These are phyloP conservation scores for Infundibulicybe gibba DNA, from an alignment of 768 basidiomycete species.

Conservation along the genomic window DNA sequence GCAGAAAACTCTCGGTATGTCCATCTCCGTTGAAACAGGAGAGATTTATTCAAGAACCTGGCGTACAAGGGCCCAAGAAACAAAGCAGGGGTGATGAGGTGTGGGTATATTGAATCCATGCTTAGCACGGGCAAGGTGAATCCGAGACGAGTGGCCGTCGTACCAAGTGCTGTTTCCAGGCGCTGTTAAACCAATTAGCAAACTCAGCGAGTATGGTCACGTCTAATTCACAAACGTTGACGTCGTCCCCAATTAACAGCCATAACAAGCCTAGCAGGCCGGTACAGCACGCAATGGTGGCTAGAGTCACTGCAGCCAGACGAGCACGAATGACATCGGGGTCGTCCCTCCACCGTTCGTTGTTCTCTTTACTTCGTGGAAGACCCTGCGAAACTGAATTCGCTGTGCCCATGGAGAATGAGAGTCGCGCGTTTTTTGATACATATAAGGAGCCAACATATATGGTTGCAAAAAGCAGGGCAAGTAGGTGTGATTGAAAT, in stretches of 20 bases:
- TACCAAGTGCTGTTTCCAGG: slow-evolving; percentile 15
- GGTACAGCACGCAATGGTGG: slow-evolving; percentile 56
- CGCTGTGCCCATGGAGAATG: slow-evolving; percentile 33
- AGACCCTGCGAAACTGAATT: slow-evolving; percentile 18
- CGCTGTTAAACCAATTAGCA: slow-evolving; percentile 5
- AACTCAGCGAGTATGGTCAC: not conserved
- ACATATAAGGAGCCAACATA: slow-evolving; percentile 88
- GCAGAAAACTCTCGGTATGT: slow-evolving; percentile 33
- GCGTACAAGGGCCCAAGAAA: slow-evolving; percentile 78
- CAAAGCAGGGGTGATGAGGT: slow-evolving; percentile 67
- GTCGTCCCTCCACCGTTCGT: slow-evolving; percentile 74
- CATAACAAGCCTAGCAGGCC: slow-evolving; percentile 45
- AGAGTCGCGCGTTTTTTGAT: slow-evolving; percentile 58
- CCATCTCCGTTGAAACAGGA: slow-evolving; percentile 59
- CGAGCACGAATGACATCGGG: slow-evolving; percentile 82
- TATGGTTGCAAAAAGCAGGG: slow-evolving; percentile 52
- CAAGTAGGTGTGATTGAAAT: slow-evolving; percentile 46
- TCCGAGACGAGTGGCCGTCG: slow-evolving; percentile 39
- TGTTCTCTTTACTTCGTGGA: slow-evolving; percentile 18
- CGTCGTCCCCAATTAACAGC: slow-evolving; percentile 14
- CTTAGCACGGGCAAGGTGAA: slow-evolving; percentile 14
- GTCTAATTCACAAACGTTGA: slow-evolving; percentile 13
- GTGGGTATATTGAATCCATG: slow-evolving; percentile 30
- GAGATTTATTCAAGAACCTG: slow-evolving; percentile 33
- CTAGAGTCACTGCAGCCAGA: slow-evolving; percentile 59